Evolutionary conservation across 2,329 filamentous ascomycete genomes (phyloP), one percentile per base, ranked within the genome.

Genomic region (Graphilbum sp.): DNA sequence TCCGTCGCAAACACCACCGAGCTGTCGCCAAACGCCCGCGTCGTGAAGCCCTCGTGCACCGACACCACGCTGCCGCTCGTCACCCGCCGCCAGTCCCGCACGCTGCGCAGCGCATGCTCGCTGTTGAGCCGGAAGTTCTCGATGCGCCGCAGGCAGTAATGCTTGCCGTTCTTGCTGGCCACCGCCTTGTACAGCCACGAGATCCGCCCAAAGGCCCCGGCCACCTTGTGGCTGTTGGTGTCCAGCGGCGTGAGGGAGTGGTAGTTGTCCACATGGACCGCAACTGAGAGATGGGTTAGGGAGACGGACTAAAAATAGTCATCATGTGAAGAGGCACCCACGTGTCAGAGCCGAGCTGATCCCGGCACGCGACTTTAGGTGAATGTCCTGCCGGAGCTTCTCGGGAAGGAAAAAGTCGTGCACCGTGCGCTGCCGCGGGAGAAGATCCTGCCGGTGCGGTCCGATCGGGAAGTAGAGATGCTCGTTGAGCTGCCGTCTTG

Each of bases 121-220:
- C 87, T 93, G 13, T 81, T 90, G 36, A 96, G 60, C 11, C 85
- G 79, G 52, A 86, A 95, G 35, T 85, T 81, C 66, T 95, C 86
- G 18, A 98, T 69, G 44, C 90, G 72, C 45, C 90, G 73, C 34
- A 98, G 63, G 41, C 79, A 85, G 57, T 93, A 96, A n/a, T 78
- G 75, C 46, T 82, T 78, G 11, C 87, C 90, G 49, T 88, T 88
- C 53, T 90, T 90, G 55, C 72, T 79, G 7, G 85, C 93, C 19
- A 79, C 77, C 9, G 87, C 88, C 61, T 96, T 96, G 63, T 95
- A 98, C 1, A 94, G 74, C 85, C 87, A 96, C 49, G 80, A 94
- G 6, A 79, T 75, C 51, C 85, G 93, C 21, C 86, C 85, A 57
- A 95, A 95, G 2, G 40, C 38, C 19, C 44, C 43, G 9, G 41